A percentile compares a stretch with the other conserved stretches of the same genome.
Evolutionary conservation across 108 stramenopile species (phyloP).

Genomic region (Schizochytrium sp.): DNA sequence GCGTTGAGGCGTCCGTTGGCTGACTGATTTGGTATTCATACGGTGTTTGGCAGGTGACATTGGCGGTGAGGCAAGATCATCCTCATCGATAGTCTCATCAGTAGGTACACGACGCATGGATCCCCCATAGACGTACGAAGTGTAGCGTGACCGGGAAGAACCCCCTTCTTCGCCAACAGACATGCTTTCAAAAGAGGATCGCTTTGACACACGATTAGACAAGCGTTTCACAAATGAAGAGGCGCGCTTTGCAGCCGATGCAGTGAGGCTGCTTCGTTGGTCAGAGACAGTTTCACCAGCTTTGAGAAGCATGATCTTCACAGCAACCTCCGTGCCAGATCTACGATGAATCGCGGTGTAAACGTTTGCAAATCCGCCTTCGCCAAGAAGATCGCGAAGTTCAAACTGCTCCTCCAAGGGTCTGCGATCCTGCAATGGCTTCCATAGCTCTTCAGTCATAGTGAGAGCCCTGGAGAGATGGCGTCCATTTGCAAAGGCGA

Average conservation of each 20-base stretch:
- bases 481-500: conserved; percentile 21
- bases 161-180: background rate
- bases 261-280: conserved; percentile 2
- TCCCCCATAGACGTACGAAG: background rate
- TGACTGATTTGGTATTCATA: background rate
- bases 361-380: conserved; percentile 56
- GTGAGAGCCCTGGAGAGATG: conserved; percentile 7
- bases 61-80: background rate
- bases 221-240: background rate
- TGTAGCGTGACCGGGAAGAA: background rate
- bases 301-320: conserved; percentile 48
- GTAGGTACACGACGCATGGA: background rate
- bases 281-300: background rate
- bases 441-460: background rate
- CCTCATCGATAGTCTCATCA: conserved; percentile 2
- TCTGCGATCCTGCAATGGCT: background rate
- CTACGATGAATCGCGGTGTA: conserved; percentile 13
- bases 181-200: background rate
- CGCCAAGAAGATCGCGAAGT: conserved; percentile 10
- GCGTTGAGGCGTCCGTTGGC: background rate
- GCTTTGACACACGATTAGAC: background rate
- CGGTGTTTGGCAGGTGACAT: background rate
- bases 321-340: conserved; percentile 39
- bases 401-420: conserved; percentile 10
- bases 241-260: background rate